These are phyloP conservation scores for Dictyostelium capitatum DNA, from an alignment of 78 protist genomes.

Conservation along the genomic window DNA sequence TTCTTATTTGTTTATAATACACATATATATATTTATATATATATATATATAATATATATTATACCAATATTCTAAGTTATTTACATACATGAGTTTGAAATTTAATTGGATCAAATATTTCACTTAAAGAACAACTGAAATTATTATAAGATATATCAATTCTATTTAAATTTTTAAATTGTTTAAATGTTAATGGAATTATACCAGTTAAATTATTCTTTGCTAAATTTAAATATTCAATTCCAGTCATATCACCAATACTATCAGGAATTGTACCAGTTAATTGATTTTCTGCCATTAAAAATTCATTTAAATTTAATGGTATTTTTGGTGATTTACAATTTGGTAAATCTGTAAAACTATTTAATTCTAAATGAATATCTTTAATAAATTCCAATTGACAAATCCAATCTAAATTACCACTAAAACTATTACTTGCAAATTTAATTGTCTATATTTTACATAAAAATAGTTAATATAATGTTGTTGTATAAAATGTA, in stretches of 20 bases:
- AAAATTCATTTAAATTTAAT: background rate
- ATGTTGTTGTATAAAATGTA: no score
- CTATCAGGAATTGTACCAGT: slow-evolving; percentile 27
- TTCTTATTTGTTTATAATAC: background rate
- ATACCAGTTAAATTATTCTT: slow-evolving; percentile 31
- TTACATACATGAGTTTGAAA: slow-evolving; percentile 11
- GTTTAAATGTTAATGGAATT: slow-evolving; percentile 16
- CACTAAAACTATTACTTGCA: slow-evolving; percentile 36
- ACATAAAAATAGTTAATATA: no score
- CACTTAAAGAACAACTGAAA: slow-evolving; percentile 42
- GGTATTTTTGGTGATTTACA: slow-evolving; percentile 7
- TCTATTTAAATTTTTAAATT: slow-evolving; percentile 30
- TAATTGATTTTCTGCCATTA: background rate
- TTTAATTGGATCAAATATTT: slow-evolving; percentile 64
- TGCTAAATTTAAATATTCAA: slow-evolving; percentile 44
- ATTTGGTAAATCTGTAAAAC: slow-evolving; percentile 36
- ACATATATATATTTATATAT: no score
- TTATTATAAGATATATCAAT: slow-evolving; percentile 52
- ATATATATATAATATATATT: no score
- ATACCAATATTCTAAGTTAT: no score
- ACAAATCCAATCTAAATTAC: slow-evolving; percentile 48
- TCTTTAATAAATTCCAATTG: background rate
- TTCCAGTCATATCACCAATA: slow-evolving; percentile 23
- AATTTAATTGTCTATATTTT: slow-evolving; percentile 41
- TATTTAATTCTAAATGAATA: slow-evolving; percentile 14